Evolutionary conservation across 495 filamentous ascomycete species (phyloP), one percentile per base, ranked within the genome.

Genomic region (Acidiella bohemica): DNA sequence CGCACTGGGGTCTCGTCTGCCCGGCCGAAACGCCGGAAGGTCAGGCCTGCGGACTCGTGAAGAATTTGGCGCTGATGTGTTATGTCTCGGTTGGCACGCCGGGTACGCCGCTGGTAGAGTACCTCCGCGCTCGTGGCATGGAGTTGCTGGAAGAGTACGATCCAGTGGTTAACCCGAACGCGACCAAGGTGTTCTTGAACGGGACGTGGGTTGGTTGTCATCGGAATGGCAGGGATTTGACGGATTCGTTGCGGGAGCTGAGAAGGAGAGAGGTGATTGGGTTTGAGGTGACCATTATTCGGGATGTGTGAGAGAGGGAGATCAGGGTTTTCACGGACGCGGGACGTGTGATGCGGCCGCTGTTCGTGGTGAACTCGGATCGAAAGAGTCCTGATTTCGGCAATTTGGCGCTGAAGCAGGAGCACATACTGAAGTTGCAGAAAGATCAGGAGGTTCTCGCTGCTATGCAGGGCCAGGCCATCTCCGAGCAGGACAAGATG

Each of bases 261-360:
- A 75, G 92, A 32, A 68, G 87, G 19, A 74, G 74, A 29, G 75
- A 76, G 50, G 68, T 78, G 57, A 83, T 95, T 44, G 80, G 77
- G 1, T 78, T 80, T 53, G 88, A 95, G 63, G 83, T 95, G 42
- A 93, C 84, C 48, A 68, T 99, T 43, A 77, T 99, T 52, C 71
- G 87, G 42, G 90, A 99, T 50, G 93, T 96, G 43, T 78, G 92
- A 55, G 90, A 96, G 53, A 74, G 87, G 25, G 90, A 96, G 56
- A 94, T 99, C 71, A 93, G 93, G 60, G 87, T 99, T 54, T 94
- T 95, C 59, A 94, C 90, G 5, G 90, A 99, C 59, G 85, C 88
- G 29, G 90, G 90, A 9, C 76, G 90, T 56, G 85, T 99, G 23
- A 92, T 85, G 62, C 72, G 90, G 39, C 90, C 90, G 13, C 62